Percentiles rank a stretch among this genome's conserved stretches.
These are phyloP conservation scores for Globisporangium cylindrosporum DNA, from an alignment of 352 stramenopile genomes.

Conservation along the genomic window DNA sequence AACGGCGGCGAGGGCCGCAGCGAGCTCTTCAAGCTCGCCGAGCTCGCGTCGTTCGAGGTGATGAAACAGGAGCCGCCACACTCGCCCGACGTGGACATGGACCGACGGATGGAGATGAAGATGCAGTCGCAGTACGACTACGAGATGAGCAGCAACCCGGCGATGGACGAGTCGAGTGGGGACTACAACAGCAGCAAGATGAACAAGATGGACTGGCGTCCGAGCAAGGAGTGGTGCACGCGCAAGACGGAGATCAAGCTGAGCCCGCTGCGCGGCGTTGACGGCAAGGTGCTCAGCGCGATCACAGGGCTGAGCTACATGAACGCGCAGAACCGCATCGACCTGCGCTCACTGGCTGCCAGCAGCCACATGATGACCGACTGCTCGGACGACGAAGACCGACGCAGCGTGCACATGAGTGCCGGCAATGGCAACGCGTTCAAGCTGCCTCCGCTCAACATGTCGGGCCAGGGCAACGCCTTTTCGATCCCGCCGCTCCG, in stretches of 20 bases:
- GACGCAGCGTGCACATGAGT: conserved; percentile 20
- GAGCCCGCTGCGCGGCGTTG: conserved; percentile 45
- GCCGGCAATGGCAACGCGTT: conserved; percentile 27
- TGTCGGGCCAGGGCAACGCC: conserved; percentile 26
- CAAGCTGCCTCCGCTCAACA: conserved; percentile 59
- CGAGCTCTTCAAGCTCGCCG: conserved; percentile 71
- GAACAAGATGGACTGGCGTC: conserved; percentile 24
- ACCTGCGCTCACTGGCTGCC: conserved; percentile 17
- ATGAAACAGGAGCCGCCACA: conserved; percentile 60
- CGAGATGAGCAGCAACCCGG: conserved; percentile 14
- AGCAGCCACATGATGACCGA: conserved; percentile 14
- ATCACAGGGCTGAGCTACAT: conserved; percentile 49
- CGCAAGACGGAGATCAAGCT: conserved; percentile 63
- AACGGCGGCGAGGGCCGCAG: conserved; percentile 26
- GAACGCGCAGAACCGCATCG: conserved; percentile 42
- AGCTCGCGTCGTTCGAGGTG: conserved; percentile 72
- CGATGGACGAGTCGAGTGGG: conserved; percentile 9
- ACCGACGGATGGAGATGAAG: conserved; percentile 7
- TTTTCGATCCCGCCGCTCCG: conserved; percentile 72
- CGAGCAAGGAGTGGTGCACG: conserved; percentile 52
- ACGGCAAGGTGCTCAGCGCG: conserved; percentile 45
- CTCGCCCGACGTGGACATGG: conserved; percentile 12
- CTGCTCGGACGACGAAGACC: conserved; percentile 28
- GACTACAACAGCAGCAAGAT: conserved; percentile 16
- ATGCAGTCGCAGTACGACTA: conserved; percentile 11